These are phyloP conservation scores for Climacium dendroides DNA, from an alignment of 225 moss, liverwort and hornwort species.

Conservation along the genomic window DNA sequence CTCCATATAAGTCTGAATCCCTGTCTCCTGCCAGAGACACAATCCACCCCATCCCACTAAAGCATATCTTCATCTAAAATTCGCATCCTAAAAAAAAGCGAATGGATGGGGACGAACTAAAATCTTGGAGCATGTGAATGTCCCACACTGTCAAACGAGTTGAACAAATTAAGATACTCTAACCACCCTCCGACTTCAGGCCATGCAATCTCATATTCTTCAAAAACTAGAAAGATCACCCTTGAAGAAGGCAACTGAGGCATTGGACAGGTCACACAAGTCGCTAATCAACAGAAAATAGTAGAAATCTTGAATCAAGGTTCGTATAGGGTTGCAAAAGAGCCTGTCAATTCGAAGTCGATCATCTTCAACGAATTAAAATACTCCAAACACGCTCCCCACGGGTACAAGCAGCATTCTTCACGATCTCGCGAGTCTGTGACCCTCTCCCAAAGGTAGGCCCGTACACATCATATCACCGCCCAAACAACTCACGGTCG, in stretches of 20 bases:
- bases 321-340: background rate
- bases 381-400: background rate
- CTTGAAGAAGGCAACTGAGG: background rate
- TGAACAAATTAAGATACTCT: too few relatives aligned
- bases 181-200: too few relatives aligned
- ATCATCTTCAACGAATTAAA: background rate
- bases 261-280: background rate
- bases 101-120: too few relatives aligned
- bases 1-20: background rate
- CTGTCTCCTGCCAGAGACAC: background rate
- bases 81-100: too few relatives aligned
- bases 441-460: background rate
- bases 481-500: too few relatives aligned
- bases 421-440: background rate
- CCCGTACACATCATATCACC: background rate
- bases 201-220: background rate
- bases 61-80: background rate
- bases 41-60: background rate
- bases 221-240: background rate
- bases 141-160: background rate
- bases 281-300: background rate
- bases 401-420: background rate
- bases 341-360: background rate
- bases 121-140: background rate
- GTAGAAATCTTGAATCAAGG: background rate